phyloP scores from a whole-genome alignment of 2,329 filamentous ascomycete species.

The Colletotrichum cereale region DNA sequence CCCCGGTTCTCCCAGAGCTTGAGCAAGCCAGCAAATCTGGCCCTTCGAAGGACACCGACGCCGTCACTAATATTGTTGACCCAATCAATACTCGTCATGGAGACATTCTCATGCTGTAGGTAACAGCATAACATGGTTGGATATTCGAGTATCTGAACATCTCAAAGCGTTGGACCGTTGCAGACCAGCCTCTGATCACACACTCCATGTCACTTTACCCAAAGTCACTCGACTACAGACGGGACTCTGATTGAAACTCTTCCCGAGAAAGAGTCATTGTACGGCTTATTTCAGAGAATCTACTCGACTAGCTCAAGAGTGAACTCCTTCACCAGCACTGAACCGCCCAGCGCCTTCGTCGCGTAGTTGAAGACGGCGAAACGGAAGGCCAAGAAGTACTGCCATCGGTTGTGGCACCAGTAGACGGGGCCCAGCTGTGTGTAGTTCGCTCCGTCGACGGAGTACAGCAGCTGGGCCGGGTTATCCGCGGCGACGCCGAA shows the following conservation, averaged over 20 bases:
- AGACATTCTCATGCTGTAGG: too few relatives aligned
- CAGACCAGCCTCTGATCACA: neutral
- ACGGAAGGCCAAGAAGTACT: slow-evolving; percentile 62
- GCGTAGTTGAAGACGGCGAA: slow-evolving; percentile 64
- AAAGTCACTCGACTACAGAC: neutral
- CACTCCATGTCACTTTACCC: neutral
- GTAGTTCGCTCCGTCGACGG: slow-evolving; percentile 56
- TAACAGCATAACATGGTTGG: too few relatives aligned
- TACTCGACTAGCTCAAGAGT: slow-evolving; percentile 14
- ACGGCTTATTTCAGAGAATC: neutral
- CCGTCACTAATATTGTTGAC: neutral
- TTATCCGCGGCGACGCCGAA: slow-evolving; percentile 27
- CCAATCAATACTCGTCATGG: too few relatives aligned
- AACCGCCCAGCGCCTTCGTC: slow-evolving; percentile 49
- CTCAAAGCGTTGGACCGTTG: too few relatives aligned
- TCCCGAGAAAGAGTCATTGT: neutral
- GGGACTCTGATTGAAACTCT: too few relatives aligned
- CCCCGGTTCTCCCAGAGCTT: too few relatives aligned
- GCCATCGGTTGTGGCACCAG: slow-evolving; percentile 55
- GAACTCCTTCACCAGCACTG: slow-evolving; percentile 29
- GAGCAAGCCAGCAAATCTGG: too few relatives aligned
- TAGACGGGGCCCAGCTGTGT: slow-evolving; percentile 51
- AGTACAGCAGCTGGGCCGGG: slow-evolving; percentile 52
- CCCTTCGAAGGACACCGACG: too few relatives aligned
- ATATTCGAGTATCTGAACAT: too few relatives aligned